Evolutionary conservation across 768 basidiomycete species (phyloP).

Genomic region (Steccherinum ochraceum): DNA sequence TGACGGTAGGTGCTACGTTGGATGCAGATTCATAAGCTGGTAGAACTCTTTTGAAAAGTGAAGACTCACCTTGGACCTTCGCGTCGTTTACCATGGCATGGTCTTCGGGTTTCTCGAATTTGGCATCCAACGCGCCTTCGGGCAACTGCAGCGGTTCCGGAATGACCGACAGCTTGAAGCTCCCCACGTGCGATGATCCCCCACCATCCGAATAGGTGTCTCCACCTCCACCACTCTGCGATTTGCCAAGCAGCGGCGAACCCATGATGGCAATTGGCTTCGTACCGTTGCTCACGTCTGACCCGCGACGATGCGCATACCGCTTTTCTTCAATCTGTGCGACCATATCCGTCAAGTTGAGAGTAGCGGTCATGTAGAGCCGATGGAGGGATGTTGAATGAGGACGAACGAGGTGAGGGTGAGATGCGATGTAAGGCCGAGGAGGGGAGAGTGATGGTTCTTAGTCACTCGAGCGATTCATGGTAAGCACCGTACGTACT

Average conservation of each 20-base stretch:
- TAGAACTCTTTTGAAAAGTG: not conserved
- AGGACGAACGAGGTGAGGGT: too few relatives aligned
- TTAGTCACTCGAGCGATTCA: not conserved
- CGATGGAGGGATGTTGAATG: too few relatives aligned
- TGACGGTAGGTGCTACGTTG: not conserved
- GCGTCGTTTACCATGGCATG: not conserved
- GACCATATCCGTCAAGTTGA: too few relatives aligned
- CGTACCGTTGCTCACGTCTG: conserved; percentile 44
- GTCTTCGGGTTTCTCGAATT: not conserved
- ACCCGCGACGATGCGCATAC: conserved; percentile 58
- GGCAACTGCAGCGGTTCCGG: conserved; percentile 16
- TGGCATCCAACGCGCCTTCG: not conserved
- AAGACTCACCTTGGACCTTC: conserved; percentile 6
- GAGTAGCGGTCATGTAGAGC: too few relatives aligned
- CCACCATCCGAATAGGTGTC: conserved; percentile 14
- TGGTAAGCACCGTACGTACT: conserved; percentile 34
- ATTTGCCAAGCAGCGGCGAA: conserved; percentile 14
- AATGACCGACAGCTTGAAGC: conserved; percentile 33
- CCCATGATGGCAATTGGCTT: conserved; percentile 15
- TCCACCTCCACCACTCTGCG: not conserved
- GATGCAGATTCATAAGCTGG: too few relatives aligned
- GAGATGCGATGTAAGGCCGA: too few relatives aligned
- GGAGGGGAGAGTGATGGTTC: not conserved
- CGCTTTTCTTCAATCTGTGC: conserved; percentile 69
- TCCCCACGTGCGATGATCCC: conserved; percentile 30